These are phyloP conservation scores for Leptosphaerulina australis DNA, from an alignment of 2,329 filamentous ascomycete genomes.

Conservation along the genomic window DNA sequence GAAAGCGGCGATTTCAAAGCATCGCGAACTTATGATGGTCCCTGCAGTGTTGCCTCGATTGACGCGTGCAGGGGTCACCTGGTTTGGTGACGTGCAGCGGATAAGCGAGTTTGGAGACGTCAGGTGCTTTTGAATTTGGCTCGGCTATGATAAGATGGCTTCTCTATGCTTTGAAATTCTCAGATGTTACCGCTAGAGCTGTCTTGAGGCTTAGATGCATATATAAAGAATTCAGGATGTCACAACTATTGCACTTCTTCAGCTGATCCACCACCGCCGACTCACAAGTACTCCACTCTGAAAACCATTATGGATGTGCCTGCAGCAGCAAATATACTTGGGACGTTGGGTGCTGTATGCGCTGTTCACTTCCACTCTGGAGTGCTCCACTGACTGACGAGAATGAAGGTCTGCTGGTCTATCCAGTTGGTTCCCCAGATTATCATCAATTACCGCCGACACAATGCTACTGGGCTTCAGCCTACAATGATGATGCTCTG, in stretches of 20 bases:
- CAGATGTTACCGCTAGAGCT: not conserved
- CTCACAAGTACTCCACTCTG: not conserved
- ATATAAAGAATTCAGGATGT: too few species aligned
- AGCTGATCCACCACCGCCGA: too few species aligned
- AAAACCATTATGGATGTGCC: constrained; percentile 62
- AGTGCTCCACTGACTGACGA: constrained; percentile 12
- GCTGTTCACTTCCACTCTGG: not conserved
- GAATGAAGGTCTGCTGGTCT: constrained; percentile 64
- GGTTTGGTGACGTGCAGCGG: constrained; percentile 9
- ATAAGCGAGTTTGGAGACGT: constrained; percentile 8
- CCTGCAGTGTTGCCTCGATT: constrained; percentile 19
- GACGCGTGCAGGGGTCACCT: constrained; percentile 18
- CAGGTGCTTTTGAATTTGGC: constrained; percentile 5
- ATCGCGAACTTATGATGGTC: constrained; percentile 11
- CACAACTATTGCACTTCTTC: too few species aligned
- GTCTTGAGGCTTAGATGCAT: not conserved
- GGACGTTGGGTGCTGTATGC: constrained; percentile 63
- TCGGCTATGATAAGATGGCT: constrained; percentile 7
- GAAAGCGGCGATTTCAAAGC: constrained; percentile 30
- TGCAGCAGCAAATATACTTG: constrained; percentile 63
- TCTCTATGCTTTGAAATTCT: constrained; percentile 3
- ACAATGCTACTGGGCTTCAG: constrained; percentile 69
- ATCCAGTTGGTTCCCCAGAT: constrained; percentile 73
- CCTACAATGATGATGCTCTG: constrained; percentile 76
- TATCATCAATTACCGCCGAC: constrained; percentile 68